phyloP scores from a whole-genome alignment of 2,329 filamentous ascomycete genomes.

The Aspergillus brasiliensis region DNA sequence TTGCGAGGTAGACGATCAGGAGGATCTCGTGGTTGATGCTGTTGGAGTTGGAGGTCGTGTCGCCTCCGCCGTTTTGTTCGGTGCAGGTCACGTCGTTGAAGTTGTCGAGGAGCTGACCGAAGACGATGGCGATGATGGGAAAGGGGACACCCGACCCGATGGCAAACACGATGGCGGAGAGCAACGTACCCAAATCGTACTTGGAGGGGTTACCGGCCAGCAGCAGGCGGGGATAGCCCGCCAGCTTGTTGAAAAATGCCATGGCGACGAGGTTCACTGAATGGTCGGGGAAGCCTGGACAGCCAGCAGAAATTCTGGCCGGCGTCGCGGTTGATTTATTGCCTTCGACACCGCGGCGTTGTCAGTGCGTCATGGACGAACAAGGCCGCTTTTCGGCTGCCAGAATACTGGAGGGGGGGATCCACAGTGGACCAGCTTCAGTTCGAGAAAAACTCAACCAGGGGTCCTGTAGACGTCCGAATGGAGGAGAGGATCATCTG shows the following conservation, averaged over 20 bases:
- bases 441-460: neutral
- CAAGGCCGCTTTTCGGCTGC: neutral
- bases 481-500: neutral
- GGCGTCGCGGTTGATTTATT: neutral
- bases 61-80: conserved; percentile 12
- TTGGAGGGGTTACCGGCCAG: conserved; percentile 41
- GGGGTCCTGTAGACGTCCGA: neutral
- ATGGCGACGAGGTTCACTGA: conserved; percentile 21
- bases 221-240: conserved; percentile 39
- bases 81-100: conserved; percentile 38
- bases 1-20: conserved; percentile 63
- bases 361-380: neutral
- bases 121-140: conserved; percentile 43
- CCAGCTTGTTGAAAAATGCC: conserved; percentile 34
- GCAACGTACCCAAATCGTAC: conserved; percentile 30
- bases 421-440: neutral
- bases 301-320: neutral
- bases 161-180: conserved; percentile 31
- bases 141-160: conserved; percentile 45
- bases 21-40: conserved; percentile 58
- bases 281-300: neutral
- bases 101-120: conserved; percentile 44
- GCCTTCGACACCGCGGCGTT: neutral
- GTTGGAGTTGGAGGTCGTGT: conserved; percentile 20
- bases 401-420: neutral